Conservation (phyloP, 2,329 filamentous ascomycete genomes). For the Trichoderma gracile region DNA sequence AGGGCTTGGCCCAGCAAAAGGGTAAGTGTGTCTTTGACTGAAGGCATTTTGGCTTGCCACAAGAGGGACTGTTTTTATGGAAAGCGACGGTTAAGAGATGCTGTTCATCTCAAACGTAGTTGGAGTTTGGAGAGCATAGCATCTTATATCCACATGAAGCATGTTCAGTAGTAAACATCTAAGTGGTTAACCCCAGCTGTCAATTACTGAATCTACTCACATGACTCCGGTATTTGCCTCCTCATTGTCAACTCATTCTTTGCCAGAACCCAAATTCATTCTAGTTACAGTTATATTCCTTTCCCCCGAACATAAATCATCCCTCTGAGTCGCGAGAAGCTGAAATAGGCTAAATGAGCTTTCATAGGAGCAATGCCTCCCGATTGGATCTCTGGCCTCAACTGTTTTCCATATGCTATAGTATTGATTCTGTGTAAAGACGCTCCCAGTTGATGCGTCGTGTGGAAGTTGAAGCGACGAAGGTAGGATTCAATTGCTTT, state of each 20-base stretch:
- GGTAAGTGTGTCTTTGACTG: neutral
- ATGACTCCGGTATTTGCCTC: neutral
- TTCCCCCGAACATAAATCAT: neutral
- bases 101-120: neutral
- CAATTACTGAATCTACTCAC: neutral
- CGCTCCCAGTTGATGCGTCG: neutral
- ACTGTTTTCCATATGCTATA: neutral
- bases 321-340: neutral
- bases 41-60: constrained; percentile 1
- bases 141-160: neutral
- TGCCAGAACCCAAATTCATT: neutral
- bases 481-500: neutral
- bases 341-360: constrained; percentile 1
- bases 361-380: neutral
- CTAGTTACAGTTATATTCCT: neutral
- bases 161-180: too few relatives aligned
- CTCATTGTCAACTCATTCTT: neutral
- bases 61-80: neutral
- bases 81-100: neutral
- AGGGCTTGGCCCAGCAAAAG: constrained; percentile 17
- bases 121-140: neutral
- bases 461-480: neutral
- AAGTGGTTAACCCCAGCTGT: neutral
- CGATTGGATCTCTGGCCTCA: neutral
- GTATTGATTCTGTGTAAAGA: neutral